These are phyloP conservation scores for Mallotus nudiflorus DNA, from an alignment of 345 rosid species.

Conservation along the genomic window DNA sequence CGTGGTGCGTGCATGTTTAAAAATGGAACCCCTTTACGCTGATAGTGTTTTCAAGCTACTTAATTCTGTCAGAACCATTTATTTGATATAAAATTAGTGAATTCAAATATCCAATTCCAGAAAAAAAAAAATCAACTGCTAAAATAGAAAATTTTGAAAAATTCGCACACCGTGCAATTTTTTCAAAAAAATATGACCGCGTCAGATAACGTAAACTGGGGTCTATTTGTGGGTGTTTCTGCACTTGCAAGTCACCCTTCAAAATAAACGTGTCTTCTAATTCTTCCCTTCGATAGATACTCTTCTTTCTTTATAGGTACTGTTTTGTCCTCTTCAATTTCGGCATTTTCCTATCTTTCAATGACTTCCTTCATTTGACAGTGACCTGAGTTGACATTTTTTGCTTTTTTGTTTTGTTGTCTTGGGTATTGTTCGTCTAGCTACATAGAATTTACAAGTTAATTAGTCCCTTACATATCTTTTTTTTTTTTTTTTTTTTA, in stretches of 20 bases:
- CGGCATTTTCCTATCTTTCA: too few relatives aligned
- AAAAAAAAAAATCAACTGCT: neutral
- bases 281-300: neutral
- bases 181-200: neutral
- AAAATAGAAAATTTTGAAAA: neutral
- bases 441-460: too few relatives aligned
- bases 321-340: too few relatives aligned
- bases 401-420: neutral
- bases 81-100: too few relatives aligned
- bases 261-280: neutral
- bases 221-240: neutral
- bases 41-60: too few relatives aligned
- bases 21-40: too few relatives aligned
- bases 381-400: neutral
- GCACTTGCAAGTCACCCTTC: constrained; percentile 6
- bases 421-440: neutral
- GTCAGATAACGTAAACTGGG: neutral
- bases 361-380: neutral
- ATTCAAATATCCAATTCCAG: too few relatives aligned
- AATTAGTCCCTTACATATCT: too few relatives aligned
- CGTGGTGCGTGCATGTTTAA: too few relatives aligned
- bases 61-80: too few relatives aligned
- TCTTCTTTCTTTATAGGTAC: neutral
- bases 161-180: too few relatives aligned
- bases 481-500: too few relatives aligned